Evolutionary conservation across 805 yeast species (phyloP).

Genomic region (Myxozyma nipponensis): DNA sequence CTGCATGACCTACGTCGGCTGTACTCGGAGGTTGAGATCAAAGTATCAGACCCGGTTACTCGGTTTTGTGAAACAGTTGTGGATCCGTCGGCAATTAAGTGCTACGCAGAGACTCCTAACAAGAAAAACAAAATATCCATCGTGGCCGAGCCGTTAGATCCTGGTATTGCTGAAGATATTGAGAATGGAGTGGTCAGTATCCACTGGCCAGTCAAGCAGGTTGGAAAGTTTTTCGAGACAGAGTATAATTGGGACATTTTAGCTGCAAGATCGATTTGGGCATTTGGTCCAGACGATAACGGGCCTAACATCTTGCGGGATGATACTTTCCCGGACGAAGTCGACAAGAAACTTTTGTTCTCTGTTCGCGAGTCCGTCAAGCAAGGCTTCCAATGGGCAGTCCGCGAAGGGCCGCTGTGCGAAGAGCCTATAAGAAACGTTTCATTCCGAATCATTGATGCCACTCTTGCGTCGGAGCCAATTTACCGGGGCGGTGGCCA

Average conservation of each 20-base stretch:
- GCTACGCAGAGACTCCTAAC: slow-evolving; percentile 57
- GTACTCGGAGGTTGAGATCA: slow-evolving; percentile 64
- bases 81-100: slow-evolving; percentile 62
- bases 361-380: slow-evolving; percentile 52
- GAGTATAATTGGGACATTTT: slow-evolving; percentile 77
- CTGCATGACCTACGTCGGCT: slow-evolving; percentile 68
- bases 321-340: slow-evolving; percentile 72
- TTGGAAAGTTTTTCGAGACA: slow-evolving; percentile 54
- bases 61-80: slow-evolving; percentile 73
- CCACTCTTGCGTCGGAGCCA: slow-evolving; percentile 47
- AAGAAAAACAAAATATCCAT: slow-evolving; percentile 58
- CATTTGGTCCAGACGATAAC: slow-evolving; percentile 57
- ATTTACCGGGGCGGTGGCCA: slow-evolving; percentile 54
- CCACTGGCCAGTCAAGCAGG: slow-evolving; percentile 40
- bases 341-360: slow-evolving; percentile 50
- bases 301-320: slow-evolving; percentile 56
- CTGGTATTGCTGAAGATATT: slow-evolving; percentile 53
- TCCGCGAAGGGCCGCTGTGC: slow-evolving; percentile 85
- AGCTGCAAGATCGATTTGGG: slow-evolving; percentile 78
- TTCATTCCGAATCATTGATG: slow-evolving; percentile 66
- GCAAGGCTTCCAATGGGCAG: slow-evolving; percentile 82
- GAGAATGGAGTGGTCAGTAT: slow-evolving; percentile 45
- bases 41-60: slow-evolving; percentile 80
- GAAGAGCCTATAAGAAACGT: slow-evolving; percentile 74
- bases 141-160: slow-evolving; percentile 70